Conservation (phyloP, 208 protist genomes). For the Naegleria lovaniensis region DNA sequence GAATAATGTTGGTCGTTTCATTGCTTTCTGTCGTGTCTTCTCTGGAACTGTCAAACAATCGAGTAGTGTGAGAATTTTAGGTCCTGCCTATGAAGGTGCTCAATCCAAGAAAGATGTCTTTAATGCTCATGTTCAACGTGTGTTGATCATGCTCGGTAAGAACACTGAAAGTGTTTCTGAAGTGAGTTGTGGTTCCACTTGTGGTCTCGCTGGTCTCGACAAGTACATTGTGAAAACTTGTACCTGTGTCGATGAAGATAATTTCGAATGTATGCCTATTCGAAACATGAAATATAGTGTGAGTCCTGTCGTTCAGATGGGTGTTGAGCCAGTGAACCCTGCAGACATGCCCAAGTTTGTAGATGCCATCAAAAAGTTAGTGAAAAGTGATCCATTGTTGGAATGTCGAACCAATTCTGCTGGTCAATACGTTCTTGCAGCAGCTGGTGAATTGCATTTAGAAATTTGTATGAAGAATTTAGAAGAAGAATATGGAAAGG, state of each 20-base stretch:
- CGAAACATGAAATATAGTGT: conserved; percentile 98
- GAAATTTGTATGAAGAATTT: conserved; percentile 57
- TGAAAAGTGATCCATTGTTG: conserved; percentile 60
- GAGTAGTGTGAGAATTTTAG: conserved; percentile 91
- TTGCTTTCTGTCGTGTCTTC: conserved; percentile 94
- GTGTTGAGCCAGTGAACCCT: conserved; percentile 93
- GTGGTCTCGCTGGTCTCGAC: conserved; percentile 96
- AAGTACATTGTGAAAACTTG: conserved; percentile 97
- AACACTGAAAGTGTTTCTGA: conserved; percentile 89
- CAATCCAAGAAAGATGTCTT: conserved; percentile 73
- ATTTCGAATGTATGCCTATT: conserved; percentile 30
- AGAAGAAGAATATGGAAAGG: conserved; percentile 39
- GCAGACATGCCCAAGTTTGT: conserved; percentile 92
- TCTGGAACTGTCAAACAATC: conserved; percentile 80
- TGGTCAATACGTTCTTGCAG: conserved; percentile 55
- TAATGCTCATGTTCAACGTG: conserved; percentile 85
- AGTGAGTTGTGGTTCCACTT: conserved; percentile 94
- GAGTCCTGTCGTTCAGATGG: conserved; percentile 95
- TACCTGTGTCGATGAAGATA: conserved; percentile 84
- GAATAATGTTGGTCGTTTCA: conserved; percentile 81
- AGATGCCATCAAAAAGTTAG: conserved; percentile 92
- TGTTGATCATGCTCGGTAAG: conserved; percentile 94
- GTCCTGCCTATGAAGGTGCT: conserved; percentile 91
- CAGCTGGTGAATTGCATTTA: conserved; percentile 58
- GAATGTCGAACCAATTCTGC: conserved; percentile 29